phyloP scores from a whole-genome alignment of 306 rosid genomes.

The Gleditsia sinensis region DNA sequence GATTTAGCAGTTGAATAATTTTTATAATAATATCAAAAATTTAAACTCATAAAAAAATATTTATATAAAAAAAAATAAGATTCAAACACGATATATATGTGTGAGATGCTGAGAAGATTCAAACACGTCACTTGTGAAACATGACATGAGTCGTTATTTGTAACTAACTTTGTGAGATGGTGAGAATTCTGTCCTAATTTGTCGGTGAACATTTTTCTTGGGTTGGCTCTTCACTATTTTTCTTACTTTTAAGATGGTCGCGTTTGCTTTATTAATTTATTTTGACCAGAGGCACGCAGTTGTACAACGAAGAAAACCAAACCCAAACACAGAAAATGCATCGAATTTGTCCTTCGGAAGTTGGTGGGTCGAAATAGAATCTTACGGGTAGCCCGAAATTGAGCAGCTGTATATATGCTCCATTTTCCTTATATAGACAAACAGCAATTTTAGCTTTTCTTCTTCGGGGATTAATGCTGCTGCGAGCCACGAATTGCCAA shows the following conservation, averaged over 20 bases:
- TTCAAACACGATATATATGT: too few species aligned
- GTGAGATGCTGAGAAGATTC: too few species aligned
- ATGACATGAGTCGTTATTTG: not conserved
- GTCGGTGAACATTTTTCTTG: not conserved
- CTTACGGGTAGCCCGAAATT: too few species aligned
- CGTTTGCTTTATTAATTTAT: not conserved
- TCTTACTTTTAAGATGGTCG: not conserved
- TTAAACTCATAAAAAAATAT: too few species aligned
- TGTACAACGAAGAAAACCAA: not conserved
- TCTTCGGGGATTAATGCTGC: not conserved
- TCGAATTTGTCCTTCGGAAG: not conserved
- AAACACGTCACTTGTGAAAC: too few species aligned
- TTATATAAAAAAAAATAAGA: too few species aligned
- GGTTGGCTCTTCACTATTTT: not conserved
- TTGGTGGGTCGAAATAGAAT: not conserved
- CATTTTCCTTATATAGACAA: not conserved
- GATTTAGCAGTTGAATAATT: too few species aligned
- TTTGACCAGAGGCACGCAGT: not conserved
- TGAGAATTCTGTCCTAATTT: not conserved
- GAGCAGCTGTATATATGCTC: too few species aligned
- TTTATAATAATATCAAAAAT: too few species aligned
- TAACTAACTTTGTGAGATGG: not conserved
- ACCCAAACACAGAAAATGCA: not conserved
- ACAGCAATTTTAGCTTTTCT: not conserved
- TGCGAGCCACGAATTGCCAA: not conserved